Evolutionary conservation across 2,329 filamentous ascomycete genomes (phyloP), one percentile per base, ranked within the genome.

Genomic region (Nigrospora oryzae): DNA sequence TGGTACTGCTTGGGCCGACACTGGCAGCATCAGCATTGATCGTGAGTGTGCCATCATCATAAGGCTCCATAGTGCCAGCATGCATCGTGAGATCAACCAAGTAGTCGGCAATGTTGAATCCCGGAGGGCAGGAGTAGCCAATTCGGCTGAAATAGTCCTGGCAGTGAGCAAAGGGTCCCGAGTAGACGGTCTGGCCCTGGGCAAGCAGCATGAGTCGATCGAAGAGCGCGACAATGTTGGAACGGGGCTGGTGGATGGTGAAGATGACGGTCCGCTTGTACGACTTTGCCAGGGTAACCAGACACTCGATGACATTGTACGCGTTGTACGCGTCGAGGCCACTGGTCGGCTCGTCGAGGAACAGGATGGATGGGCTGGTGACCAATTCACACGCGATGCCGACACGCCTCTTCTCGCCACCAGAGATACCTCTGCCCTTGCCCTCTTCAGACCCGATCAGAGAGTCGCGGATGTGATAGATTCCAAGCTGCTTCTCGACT

Each of bases 41-140:
- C 11, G 69, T 63, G 13, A 63, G 68, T 14, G 76, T 77, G 45
- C 83, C 79, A 32, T 83, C 47, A 16, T 49, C 47, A 19, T 46
- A 49, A 3, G 47, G 47, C 42, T 49, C 77, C 45, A 80, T 75
- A 3, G 79, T 73, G 47, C 86, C 80, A 19, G 89, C 90, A 62
- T 98, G 93, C 91, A 98, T 97, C 0, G 93, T 97, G 36, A 98
- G 74, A 62, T 98, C 93, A 30, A 98, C 90, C 5, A 98, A 78
- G 59, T 96, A 98, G 63, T 98, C 93, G 4, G 93, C 93, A 64
- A 98, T 97, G 58, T 98, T 98, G 76, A 97, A 98, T 2, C 94
- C 94, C 19, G 90, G 85, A 11, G 93, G 93, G 59, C 94, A 98
- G 40, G 86, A 74, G 63, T 96, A 98, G 37, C 93, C 94, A 49